Percentiles rank a stretch among this genome's conserved stretches.
Evolutionary conservation across 2,329 filamentous ascomycete species (phyloP).

Genomic region (Pseudovirgaria hyperparasitica): DNA sequence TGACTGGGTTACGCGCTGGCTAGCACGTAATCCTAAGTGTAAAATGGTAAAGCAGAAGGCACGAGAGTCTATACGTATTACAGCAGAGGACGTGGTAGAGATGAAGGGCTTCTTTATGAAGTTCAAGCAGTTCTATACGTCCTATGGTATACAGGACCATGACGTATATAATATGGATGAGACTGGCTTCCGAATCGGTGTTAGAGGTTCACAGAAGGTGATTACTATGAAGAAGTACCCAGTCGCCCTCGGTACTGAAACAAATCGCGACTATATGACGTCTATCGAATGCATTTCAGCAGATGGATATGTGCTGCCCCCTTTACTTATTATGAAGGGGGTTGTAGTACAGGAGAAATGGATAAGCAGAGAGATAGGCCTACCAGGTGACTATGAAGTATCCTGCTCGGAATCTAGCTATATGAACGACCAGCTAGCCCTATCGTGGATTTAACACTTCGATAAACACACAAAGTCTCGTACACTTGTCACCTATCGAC

Average conservation of each 20-base stretch:
- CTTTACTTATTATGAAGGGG: no score
- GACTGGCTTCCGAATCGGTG: constrained; percentile 9
- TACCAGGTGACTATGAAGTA: no score
- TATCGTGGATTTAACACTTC: constrained; percentile 23
- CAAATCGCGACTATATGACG: no score
- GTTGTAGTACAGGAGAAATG: no score
- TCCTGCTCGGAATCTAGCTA: no score
- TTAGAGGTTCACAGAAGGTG: constrained; percentile 5
- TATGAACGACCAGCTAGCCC: constrained; percentile 17
- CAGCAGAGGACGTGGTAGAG: constrained; percentile 8
- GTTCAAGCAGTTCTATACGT: constrained; percentile 5
- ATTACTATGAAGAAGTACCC: no score
- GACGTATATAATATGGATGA: constrained; percentile 12
- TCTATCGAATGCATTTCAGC: no score
- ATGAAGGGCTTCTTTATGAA: constrained; percentile 6
- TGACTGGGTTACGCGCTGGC: constrained; percentile 14
- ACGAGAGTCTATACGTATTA: no score
- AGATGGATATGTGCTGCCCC: no score
- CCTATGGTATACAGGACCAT: constrained; percentile 6
- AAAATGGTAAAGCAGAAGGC: constrained; percentile 4
- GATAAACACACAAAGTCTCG: constrained; percentile 13
- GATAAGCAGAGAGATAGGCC: no score
- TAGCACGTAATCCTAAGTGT: constrained; percentile 10
- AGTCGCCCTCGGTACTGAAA: no score
- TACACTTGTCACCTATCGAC: constrained; percentile 13